These are phyloP conservation scores for Aspergillus pseudoterreus DNA, from an alignment of 2,329 filamentous ascomycete genomes.

Conservation along the genomic window DNA sequence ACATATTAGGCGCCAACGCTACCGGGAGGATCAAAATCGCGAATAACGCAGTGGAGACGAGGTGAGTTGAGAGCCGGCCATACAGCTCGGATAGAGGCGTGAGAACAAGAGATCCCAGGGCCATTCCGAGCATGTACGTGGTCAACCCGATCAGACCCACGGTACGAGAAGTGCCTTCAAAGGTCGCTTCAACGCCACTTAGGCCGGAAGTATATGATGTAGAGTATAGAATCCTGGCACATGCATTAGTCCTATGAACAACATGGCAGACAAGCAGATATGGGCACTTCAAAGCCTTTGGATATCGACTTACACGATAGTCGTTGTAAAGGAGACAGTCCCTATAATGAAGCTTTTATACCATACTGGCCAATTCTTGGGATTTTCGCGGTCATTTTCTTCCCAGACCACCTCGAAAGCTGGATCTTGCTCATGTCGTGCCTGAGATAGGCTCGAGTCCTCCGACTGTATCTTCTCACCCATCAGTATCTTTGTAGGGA, in stretches of 20 bases:
- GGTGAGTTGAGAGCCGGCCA: not conserved
- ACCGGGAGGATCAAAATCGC: conserved; percentile 60
- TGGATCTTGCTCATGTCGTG: conserved; percentile 1
- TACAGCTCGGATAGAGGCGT: not conserved
- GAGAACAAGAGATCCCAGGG: not conserved
- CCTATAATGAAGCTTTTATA: conserved; percentile 17
- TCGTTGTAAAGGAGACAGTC: conserved; percentile 17
- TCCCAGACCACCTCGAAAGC: conserved; percentile 15
- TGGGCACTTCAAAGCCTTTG: no score
- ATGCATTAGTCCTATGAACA: not conserved
- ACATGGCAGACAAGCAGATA: not conserved
- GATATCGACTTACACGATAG: conserved; percentile 11
- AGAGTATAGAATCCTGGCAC: not conserved
- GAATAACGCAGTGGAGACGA: not conserved
- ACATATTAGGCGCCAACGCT: conserved; percentile 63
- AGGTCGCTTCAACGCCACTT: not conserved
- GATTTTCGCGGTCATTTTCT: conserved; percentile 12
- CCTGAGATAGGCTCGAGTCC: not conserved
- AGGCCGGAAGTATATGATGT: not conserved
- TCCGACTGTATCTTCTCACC: not conserved
- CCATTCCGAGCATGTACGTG: not conserved
- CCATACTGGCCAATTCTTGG: conserved; percentile 15
- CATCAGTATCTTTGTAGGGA: not conserved
- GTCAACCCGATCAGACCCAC: not conserved
- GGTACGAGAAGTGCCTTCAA: not conserved